Conservation (phyloP, 2,329 filamentous ascomycete species). For the Calonectria crousiana region DNA sequence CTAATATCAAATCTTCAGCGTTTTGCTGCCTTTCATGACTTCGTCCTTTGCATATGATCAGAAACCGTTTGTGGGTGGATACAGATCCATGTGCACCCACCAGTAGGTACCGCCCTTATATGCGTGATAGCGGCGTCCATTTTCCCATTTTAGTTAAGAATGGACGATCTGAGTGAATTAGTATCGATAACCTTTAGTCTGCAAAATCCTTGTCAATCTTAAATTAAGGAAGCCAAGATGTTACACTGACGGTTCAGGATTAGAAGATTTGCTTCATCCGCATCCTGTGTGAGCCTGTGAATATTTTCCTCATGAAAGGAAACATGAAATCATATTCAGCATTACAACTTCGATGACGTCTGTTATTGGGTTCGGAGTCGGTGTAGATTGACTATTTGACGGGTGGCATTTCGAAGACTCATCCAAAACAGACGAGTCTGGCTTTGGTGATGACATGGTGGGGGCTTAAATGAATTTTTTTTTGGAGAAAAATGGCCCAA, state of each 20-base stretch:
- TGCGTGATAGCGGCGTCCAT: constrained; percentile 61
- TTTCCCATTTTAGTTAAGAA: constrained; percentile 43
- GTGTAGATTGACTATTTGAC: background rate
- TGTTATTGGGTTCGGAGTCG: background rate
- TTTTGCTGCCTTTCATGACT: constrained; percentile 41
- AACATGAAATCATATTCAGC: background rate
- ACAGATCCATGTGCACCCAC: background rate
- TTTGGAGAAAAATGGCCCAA: background rate
- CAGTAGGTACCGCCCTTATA: constrained; percentile 57
- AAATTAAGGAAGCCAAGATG: too few relatives aligned
- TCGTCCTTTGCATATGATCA: constrained; percentile 30
- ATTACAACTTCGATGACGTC: background rate
- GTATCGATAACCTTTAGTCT: too few relatives aligned
- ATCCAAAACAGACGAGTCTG: background rate
- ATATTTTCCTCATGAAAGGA: background rate
- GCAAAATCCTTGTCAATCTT: too few relatives aligned
- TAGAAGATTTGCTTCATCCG: background rate
- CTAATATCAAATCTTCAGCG: constrained; percentile 39
- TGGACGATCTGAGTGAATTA: too few relatives aligned
- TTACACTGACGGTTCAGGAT: background rate
- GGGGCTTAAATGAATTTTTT: too few relatives aligned
- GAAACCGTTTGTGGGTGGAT: background rate
- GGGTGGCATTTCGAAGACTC: background rate
- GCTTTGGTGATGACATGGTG: background rate
- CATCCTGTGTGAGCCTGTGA: background rate